phyloP scores from a whole-genome alignment of 345 rosid genomes.

The Rhizophora apiculata region DNA sequence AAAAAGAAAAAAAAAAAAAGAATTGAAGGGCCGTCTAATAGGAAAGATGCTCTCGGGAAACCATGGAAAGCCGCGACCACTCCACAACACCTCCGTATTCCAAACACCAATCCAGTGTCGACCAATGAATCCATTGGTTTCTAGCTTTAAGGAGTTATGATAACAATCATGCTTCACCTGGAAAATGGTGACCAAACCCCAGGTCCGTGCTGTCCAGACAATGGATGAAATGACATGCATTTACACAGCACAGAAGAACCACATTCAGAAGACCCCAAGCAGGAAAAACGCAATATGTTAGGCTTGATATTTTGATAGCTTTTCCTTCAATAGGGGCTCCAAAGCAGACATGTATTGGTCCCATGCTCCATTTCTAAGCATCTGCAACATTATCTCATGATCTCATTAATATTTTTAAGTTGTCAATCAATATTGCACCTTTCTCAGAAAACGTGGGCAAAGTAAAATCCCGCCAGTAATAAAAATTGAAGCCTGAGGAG shows the following conservation, averaged over 20 bases:
- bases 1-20: not conserved
- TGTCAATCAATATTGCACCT: not conserved
- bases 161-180: constrained; percentile 18
- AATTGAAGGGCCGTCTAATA: not conserved
- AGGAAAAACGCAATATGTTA: constrained; percentile 19
- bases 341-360: constrained; percentile 77
- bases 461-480: not conserved
- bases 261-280: constrained; percentile 3
- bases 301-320: constrained; percentile 72
- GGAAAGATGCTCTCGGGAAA: constrained; percentile 1
- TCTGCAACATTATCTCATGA: constrained; percentile 41
- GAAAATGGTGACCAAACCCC: constrained; percentile 21
- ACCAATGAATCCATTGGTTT: constrained; percentile 11
- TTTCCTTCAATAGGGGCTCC: constrained; percentile 84
- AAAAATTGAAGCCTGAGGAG: too few species aligned
- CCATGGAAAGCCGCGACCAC: constrained; percentile 21
- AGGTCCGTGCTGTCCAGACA: constrained; percentile 12
- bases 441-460: not conserved
- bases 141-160: constrained; percentile 25
- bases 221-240: constrained; percentile 20
- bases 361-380: constrained; percentile 86
- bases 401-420: not conserved
- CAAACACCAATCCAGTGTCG: constrained; percentile 5
- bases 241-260: constrained; percentile 14
- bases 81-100: constrained; percentile 18